A percentile compares a stretch with the other conserved stretches of the same genome.
Conservation (phyloP, 176 grass and related monocot species). For the Phoenix roebelenii region DNA sequence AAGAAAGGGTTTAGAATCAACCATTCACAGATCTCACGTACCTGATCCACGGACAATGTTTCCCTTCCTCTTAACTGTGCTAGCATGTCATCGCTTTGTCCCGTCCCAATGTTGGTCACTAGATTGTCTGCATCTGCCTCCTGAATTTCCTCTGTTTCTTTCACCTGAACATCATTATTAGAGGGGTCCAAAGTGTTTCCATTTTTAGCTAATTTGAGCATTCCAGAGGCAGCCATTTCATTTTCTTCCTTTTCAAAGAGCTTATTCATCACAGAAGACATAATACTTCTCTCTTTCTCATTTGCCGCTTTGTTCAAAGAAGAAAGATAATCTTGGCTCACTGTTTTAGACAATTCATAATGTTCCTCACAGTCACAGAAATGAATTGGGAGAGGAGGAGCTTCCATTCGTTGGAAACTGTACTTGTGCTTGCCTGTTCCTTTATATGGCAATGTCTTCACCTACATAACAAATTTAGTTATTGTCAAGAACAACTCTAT, state of each 20-base stretch:
- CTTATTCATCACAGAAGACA: constrained; percentile 85
- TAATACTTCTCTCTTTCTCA: constrained; percentile 76
- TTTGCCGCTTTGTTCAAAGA: constrained; percentile 51
- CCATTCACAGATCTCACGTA: constrained; percentile 1
- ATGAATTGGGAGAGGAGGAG: constrained; percentile 79
- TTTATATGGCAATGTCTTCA: constrained; percentile 73
- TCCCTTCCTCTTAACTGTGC: constrained; percentile 24
- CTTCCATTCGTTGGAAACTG: constrained; percentile 77
- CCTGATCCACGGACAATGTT: constrained; percentile 23
- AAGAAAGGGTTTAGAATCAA: too few species aligned
- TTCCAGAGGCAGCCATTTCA: constrained; percentile 22
- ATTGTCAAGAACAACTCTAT: too few species aligned
- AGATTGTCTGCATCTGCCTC: constrained; percentile 68
- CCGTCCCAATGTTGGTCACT: constrained; percentile 62
- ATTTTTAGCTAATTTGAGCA: constrained; percentile 5
- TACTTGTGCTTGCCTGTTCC: constrained; percentile 96
- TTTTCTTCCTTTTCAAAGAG: constrained; percentile 52
- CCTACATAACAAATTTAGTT: constrained; percentile 25
- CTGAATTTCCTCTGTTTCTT: constrained; percentile 30
- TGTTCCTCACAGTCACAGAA: constrained; percentile 99
- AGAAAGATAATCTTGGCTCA: constrained; percentile 49
- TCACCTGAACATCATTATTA: constrained; percentile 18
- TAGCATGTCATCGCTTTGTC: constrained; percentile 31
- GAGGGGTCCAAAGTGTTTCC: constrained; percentile 6
- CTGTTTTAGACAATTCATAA: constrained; percentile 51